Base-by-base conservation (phyloP, 768 basidiomycete species). In the Collybia sordida region DNA sequence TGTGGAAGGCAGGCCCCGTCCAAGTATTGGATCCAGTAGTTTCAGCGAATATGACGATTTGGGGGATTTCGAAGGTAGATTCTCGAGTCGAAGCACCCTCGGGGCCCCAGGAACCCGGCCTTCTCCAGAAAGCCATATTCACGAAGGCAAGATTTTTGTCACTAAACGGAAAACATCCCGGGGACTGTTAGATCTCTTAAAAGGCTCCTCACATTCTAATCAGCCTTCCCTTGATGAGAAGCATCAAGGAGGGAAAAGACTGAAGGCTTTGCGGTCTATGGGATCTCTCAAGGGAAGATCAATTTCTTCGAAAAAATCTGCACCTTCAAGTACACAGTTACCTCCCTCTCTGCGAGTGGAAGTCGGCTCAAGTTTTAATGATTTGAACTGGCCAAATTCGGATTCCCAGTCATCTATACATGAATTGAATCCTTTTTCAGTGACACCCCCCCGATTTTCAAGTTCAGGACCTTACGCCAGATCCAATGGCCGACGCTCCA, bases 21-120 rank as follows among this genome's bases (percentile, higher is more conserved):
- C 85, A 42, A 93, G 90, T 56, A 67, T 83, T n/a, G 81, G 78
- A 14, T 86, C 87, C 2, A 82, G 83, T 58, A 72, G 74, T 25
- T 90, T 89, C 65, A 91, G 89, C 61, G 91, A 93, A 56, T 94
- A 93, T 55, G 91, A 94, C 53, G 91, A 94, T 67, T 66, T 94
- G 41, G 76, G 82, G 18, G 91, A 94, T 62, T 94, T 94, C 45
- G 88, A 92, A 25, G 91, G 91, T 36, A 79, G 87, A 7, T 94
- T 93, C 55, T 88, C 87, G 57, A 92, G 90, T 59, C 77, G 75
- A 52, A 91, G 88, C 61, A 90, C 89, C 0, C 66, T 90, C 7
- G 86, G 79, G 6, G 74, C 75, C 31, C 74, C 74, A 24, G 54
- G 60, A 9, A 53, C 53, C 24, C 63, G 58, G 6, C 36, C 50